These are phyloP conservation scores for Cutaneotrichosporon sp. DNA, from an alignment of 1,284 basidiomycete genomes.

Conservation along the genomic window DNA sequence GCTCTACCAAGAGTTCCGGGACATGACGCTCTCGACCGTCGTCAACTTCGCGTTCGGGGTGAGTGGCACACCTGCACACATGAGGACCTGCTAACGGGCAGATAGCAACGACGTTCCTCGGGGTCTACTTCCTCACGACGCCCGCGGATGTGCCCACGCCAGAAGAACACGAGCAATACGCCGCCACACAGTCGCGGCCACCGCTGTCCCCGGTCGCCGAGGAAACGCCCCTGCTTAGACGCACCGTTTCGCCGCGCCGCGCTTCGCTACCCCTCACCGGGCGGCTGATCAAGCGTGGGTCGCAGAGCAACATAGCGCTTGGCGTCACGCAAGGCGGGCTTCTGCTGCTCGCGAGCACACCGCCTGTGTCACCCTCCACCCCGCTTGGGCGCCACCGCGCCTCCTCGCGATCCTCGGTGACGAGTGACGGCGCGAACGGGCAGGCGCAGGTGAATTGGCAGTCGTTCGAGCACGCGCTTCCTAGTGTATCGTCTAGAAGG, in stretches of 20 bases:
- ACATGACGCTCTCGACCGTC: constrained; percentile 74
- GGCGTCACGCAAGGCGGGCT: constrained; percentile 44
- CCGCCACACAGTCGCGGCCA: background rate
- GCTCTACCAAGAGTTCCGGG: constrained; percentile 88
- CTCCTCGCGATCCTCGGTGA: background rate
- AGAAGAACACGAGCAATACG: background rate
- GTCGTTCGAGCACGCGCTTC: background rate
- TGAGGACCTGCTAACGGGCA: constrained; percentile 27
- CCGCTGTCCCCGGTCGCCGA: constrained; percentile 20
- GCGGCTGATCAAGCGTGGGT: constrained; percentile 16
- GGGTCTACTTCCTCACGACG: constrained; percentile 66
- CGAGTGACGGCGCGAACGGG: background rate
- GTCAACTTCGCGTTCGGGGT: constrained; percentile 58
- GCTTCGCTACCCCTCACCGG: background rate
- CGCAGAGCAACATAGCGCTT: constrained; percentile 29
- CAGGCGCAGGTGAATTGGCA: background rate
- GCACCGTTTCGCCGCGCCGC: background rate
- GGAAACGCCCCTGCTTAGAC: constrained; percentile 28
- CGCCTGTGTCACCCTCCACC: constrained; percentile 23
- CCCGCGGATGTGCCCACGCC: background rate
- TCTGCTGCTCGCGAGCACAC: constrained; percentile 45
- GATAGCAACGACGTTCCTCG: constrained; percentile 55
- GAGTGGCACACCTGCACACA: constrained; percentile 14
- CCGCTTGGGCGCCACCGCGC: constrained; percentile 1
- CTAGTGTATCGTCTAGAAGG: constrained; percentile 9